phyloP scores from a whole-genome alignment of 2,329 filamentous ascomycete genomes.

The Ophiostoma sp. region DNA sequence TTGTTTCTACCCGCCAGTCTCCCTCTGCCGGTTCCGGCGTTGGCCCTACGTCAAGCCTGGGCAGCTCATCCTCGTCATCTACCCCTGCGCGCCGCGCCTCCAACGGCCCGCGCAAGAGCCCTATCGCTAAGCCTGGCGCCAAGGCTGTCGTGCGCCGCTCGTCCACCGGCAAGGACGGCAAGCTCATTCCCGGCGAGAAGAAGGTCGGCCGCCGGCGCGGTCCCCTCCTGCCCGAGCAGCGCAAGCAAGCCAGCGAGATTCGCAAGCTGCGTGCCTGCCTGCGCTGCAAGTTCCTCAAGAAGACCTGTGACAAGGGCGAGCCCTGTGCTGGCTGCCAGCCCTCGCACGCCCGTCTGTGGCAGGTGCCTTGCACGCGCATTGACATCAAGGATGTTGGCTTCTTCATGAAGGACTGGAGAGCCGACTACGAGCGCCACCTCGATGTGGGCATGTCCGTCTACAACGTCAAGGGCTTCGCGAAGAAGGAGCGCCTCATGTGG shows the following conservation, averaged over 20 bases:
- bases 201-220: conserved; percentile 86
- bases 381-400: conserved; percentile 98
- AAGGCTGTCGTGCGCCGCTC: conserved; percentile 80
- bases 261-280: conserved; percentile 89
- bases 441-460: conserved; percentile 82
- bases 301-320: conserved; percentile 97
- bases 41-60: conserved; percentile 30
- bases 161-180: conserved; percentile 66
- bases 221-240: conserved; percentile 84
- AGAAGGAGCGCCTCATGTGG: conserved; percentile 69
- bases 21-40: conserved; percentile 57
- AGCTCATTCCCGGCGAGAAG: conserved; percentile 68
- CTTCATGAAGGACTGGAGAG: conserved; percentile 99
- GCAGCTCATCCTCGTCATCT: conserved; percentile 52
- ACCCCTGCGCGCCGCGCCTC: conserved; percentile 62
- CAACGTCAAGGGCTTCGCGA: conserved; percentile 82
- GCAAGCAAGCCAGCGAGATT: conserved; percentile 95
- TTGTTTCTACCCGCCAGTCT: conserved; percentile 46
- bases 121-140: conserved; percentile 66
- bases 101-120: conserved; percentile 63
- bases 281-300: conserved; percentile 97
- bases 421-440: conserved; percentile 88
- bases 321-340: conserved; percentile 93
- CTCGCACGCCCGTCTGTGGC: conserved; percentile 91
- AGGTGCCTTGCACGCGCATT: conserved; percentile 94